Percentiles rank a stretch among this genome's conserved stretches.
Evolutionary conservation across 441 rosid species (phyloP).

Genomic region (Gossypium gossypioides): DNA sequence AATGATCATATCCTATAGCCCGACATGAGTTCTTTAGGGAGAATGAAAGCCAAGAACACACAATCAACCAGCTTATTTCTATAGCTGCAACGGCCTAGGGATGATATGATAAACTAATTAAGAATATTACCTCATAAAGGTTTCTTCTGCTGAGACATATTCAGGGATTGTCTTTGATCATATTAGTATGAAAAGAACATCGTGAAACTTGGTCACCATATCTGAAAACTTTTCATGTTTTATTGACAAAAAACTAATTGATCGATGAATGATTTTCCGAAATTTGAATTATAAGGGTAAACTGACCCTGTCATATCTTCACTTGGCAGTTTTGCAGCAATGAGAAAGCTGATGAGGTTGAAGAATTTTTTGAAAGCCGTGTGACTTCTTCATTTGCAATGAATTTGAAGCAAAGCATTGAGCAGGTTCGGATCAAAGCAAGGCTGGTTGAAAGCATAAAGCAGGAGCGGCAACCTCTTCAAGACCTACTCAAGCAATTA

Average conservation of each 20-base stretch:
- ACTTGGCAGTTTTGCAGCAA: slow-evolving; percentile 10
- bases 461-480: slow-evolving; percentile 40
- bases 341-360: slow-evolving; percentile 68
- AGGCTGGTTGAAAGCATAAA: slow-evolving; percentile 62
- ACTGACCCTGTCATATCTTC: background rate
- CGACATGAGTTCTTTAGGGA: background rate
- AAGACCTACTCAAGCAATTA: slow-evolving; percentile 40
- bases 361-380: slow-evolving; percentile 63
- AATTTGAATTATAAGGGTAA: background rate
- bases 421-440: slow-evolving; percentile 58
- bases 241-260: background rate
- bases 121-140: background rate
- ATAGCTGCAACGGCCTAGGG: background rate
- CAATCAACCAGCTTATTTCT: background rate
- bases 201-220: background rate
- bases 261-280: background rate
- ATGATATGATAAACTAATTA: background rate
- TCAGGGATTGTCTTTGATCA: background rate
- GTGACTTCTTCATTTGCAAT: slow-evolving; percentile 51
- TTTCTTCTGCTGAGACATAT: background rate
- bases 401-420: slow-evolving; percentile 88
- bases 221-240: background rate
- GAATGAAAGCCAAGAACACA: background rate
- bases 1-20: background rate
- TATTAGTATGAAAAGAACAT: background rate